A percentile compares a stretch with the other conserved stretches of the same genome.
phyloP scores from a whole-genome alignment of 2,329 filamentous ascomycete genomes.

The Pseudogymnoascus sp. region DNA sequence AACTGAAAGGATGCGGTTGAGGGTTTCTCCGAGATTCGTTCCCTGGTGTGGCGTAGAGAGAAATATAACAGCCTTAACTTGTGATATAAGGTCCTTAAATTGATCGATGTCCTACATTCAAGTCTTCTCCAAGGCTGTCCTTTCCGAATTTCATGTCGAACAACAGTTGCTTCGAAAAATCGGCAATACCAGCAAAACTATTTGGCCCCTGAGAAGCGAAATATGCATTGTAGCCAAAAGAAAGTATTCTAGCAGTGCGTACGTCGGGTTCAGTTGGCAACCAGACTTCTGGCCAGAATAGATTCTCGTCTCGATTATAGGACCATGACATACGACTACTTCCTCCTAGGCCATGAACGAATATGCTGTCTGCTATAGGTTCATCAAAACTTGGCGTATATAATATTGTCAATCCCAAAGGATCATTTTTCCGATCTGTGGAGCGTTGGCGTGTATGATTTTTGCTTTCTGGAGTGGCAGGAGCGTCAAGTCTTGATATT shows the following conservation, averaged over 20 bases:
- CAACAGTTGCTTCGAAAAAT: slow-evolving; percentile 26
- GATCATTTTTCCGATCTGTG: slow-evolving; percentile 7
- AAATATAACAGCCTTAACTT: slow-evolving; percentile 32
- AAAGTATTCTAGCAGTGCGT: slow-evolving; percentile 26
- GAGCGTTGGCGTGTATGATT: neutral
- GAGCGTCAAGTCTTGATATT: neutral
- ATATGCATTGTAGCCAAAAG: slow-evolving; percentile 28
- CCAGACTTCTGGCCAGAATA: slow-evolving; percentile 32
- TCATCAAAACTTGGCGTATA: slow-evolving; percentile 10
- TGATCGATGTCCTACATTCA: slow-evolving; percentile 16
- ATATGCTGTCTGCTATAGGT: slow-evolving; percentile 26
- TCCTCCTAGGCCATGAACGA: slow-evolving; percentile 35
- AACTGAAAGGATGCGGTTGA: slow-evolving; percentile 30
- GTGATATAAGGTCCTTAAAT: slow-evolving; percentile 23
- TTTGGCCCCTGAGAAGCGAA: slow-evolving; percentile 7
- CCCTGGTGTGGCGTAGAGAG: slow-evolving; percentile 36
- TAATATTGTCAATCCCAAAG: slow-evolving; percentile 17
- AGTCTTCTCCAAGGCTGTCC: slow-evolving; percentile 10
- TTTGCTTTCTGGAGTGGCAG: neutral
- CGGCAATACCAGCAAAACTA: slow-evolving; percentile 14
- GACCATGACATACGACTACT: slow-evolving; percentile 31
- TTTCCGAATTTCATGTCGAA: slow-evolving; percentile 19
- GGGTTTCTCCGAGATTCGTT: slow-evolving; percentile 29
- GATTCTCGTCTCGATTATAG: slow-evolving; percentile 18
- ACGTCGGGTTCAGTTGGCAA: slow-evolving; percentile 28